phyloP scores from a whole-genome alignment of 2,329 filamentous ascomycete species.

The Paraphoma sp. region DNA sequence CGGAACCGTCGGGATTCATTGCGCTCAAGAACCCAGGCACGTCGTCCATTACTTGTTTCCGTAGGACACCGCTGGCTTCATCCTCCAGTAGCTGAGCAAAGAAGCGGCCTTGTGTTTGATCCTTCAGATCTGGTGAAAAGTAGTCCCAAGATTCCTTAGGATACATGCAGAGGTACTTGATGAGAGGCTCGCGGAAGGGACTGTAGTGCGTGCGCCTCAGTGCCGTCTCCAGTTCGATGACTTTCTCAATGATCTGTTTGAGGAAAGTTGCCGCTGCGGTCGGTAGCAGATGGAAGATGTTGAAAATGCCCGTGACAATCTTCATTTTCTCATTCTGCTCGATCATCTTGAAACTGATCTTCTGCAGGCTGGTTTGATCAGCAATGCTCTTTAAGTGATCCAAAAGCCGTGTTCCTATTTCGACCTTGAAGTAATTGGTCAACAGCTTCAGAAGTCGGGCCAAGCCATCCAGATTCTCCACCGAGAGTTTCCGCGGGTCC shows the following conservation, averaged over 20 bases:
- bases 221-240: conserved; percentile 86
- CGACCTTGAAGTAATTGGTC: conserved; percentile 98
- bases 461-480: conserved; percentile 88
- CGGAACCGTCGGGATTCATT: conserved; percentile 68
- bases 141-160: conserved; percentile 85
- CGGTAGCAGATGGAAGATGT: conserved; percentile 96
- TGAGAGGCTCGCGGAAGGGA: conserved; percentile 87
- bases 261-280: conserved; percentile 90
- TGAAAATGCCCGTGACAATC: conserved; percentile 91
- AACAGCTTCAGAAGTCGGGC: conserved; percentile 87
- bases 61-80: conserved; percentile 74
- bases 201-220: conserved; percentile 87
- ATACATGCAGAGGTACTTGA: conserved; percentile 93
- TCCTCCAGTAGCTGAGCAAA: conserved; percentile 85
- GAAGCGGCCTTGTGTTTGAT: conserved; percentile 87
- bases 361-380: conserved; percentile 79
- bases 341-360: conserved; percentile 91
- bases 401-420: conserved; percentile 90
- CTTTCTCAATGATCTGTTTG: conserved; percentile 84
- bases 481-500: conserved; percentile 87
- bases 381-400: conserved; percentile 94
- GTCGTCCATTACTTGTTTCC: conserved; percentile 76
- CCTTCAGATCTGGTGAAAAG: conserved; percentile 79
- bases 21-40: conserved; percentile 74
- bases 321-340: conserved; percentile 94